Evolutionary conservation across 805 yeast genomes (phyloP).

Genomic region (Sugiyamaella valdiviana): DNA sequence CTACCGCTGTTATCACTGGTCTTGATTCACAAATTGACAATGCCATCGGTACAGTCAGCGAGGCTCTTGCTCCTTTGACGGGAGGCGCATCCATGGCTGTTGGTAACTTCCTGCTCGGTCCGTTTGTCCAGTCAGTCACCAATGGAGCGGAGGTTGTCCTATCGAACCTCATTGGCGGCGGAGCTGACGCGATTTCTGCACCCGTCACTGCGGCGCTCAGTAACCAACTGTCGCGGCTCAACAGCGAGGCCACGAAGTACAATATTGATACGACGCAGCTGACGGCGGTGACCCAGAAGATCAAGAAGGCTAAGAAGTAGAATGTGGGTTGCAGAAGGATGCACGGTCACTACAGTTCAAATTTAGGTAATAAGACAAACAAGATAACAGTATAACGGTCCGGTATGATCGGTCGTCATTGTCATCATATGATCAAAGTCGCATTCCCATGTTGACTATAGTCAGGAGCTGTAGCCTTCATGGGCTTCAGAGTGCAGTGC

Average conservation of each 20-base stretch:
- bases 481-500: too few species aligned
- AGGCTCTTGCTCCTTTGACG: slow-evolving; percentile 20
- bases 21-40: slow-evolving; percentile 30
- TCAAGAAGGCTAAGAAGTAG: neutral
- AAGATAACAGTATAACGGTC: too few species aligned
- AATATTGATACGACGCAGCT: slow-evolving; percentile 13
- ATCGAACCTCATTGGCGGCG: slow-evolving; percentile 20
- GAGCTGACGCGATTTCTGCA: slow-evolving; percentile 9
- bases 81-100: slow-evolving; percentile 24
- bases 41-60: slow-evolving; percentile 19
- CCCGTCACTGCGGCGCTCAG: neutral
- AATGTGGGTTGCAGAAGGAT: too few species aligned
- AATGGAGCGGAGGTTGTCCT: slow-evolving; percentile 28
- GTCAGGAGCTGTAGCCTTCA: too few species aligned
- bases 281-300: neutral
- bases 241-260: slow-evolving; percentile 6
- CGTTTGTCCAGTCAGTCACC: slow-evolving; percentile 28
- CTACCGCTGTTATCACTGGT: slow-evolving; percentile 25
- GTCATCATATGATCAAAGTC: too few species aligned
- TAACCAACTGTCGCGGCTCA: slow-evolving; percentile 3
- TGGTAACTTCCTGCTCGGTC: slow-evolving; percentile 23
- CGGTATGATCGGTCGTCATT: too few species aligned
- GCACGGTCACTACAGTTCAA: too few species aligned
- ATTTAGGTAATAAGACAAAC: too few species aligned
- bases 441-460: too few species aligned